Evolutionary conservation across 1,284 basidiomycete species (phyloP).

Genomic region (Lentinula novae-zelandiae): DNA sequence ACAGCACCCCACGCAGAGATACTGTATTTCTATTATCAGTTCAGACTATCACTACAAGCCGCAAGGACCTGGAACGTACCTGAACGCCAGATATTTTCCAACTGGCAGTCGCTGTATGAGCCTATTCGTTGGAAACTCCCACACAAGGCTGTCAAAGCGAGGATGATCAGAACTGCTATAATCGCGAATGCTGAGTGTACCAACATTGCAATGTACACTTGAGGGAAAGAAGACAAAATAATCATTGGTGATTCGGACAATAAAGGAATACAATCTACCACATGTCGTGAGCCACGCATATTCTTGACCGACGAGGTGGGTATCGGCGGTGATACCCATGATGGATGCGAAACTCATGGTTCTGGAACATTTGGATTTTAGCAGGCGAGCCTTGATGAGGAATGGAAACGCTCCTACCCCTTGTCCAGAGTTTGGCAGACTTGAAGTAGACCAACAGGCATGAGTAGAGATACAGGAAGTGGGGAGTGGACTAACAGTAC

Average conservation of each 20-base stretch:
- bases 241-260: background rate
- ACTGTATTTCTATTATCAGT: conserved; percentile 20
- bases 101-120: conserved; percentile 46
- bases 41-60: background rate
- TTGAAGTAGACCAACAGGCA: conserved; percentile 15
- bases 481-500: conserved; percentile 33
- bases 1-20: conserved; percentile 46
- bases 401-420: conserved; percentile 26
- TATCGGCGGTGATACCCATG: conserved; percentile 49
- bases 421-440: conserved; percentile 50
- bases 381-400: background rate
- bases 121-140: conserved; percentile 49
- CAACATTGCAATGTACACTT: conserved; percentile 43
- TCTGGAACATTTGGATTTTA: conserved; percentile 19
- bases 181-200: conserved; percentile 5
- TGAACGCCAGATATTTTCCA: conserved; percentile 44
- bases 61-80: conserved; percentile 24
- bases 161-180: background rate
- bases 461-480: background rate
- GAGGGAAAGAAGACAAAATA: background rate
- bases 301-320: conserved; percentile 43
- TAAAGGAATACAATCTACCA: conserved; percentile 25
- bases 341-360: conserved; percentile 54
- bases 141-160: conserved; percentile 29
- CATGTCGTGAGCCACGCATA: conserved; percentile 51